A percentile compares a stretch with the other conserved stretches of the same genome.
Evolutionary conservation across 2,329 filamentous ascomycete genomes (phyloP).

Genomic region (Talaromyces funiculosus): DNA sequence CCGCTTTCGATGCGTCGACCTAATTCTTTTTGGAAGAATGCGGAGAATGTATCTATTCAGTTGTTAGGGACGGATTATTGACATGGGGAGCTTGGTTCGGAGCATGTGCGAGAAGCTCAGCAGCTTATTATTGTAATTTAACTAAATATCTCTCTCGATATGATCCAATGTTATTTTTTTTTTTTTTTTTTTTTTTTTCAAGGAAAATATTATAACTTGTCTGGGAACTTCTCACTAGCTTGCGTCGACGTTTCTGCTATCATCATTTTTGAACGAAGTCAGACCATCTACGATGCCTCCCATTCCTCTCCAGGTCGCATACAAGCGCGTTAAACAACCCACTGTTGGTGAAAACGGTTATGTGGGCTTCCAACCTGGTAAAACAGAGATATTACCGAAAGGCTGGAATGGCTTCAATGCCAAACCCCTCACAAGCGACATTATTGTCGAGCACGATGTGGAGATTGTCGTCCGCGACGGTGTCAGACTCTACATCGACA

Average conservation of each 20-base stretch:
- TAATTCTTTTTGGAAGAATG: not conserved
- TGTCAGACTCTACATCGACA: slow-evolving; percentile 38
- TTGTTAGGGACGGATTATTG: not conserved
- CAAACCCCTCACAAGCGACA: slow-evolving; percentile 32
- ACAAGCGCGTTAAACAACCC: slow-evolving; percentile 21
- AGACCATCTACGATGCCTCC: slow-evolving; percentile 24
- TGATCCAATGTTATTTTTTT: no score
- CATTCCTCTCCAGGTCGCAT: slow-evolving; percentile 24
- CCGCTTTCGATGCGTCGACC: slow-evolving; percentile 4
- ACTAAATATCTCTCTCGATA: not conserved
- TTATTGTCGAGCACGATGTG: slow-evolving; percentile 43
- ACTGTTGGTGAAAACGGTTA: slow-evolving; percentile 39
- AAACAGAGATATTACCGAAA: slow-evolving; percentile 33
- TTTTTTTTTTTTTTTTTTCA: no score
- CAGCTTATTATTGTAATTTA: not conserved
- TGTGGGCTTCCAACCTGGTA: slow-evolving; percentile 34
- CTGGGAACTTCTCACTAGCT: not conserved
- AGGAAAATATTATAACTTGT: not conserved
- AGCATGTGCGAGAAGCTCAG: not conserved
- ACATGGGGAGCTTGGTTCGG: not conserved
- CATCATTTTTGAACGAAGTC: not conserved
- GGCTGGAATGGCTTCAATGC: slow-evolving; percentile 36
- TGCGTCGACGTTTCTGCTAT: not conserved
- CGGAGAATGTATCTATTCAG: not conserved
- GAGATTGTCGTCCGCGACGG: slow-evolving; percentile 42